phyloP scores from a whole-genome alignment of 2,329 filamentous ascomycete species.

The Catunica adiposa region DNA sequence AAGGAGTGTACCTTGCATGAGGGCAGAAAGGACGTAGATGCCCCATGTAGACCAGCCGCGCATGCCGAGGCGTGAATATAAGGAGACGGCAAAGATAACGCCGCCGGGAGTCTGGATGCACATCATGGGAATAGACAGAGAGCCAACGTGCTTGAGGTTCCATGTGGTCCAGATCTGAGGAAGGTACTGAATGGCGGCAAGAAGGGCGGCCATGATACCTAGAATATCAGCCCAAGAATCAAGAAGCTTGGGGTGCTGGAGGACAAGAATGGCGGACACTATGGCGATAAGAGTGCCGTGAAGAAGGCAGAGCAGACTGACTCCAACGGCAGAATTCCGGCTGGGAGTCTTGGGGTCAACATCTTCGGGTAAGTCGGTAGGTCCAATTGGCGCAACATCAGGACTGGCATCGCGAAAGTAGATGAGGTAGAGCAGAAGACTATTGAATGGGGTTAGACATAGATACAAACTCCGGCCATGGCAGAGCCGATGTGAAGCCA shows the following conservation, averaged over 20 bases:
- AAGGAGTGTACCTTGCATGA: conserved; percentile 67
- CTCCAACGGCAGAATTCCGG: conserved; percentile 63
- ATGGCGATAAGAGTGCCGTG: conserved; percentile 59
- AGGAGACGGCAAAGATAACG: conserved; percentile 71
- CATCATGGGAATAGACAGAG: conserved; percentile 94
- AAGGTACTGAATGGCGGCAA: conserved; percentile 81
- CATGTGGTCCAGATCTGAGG: conserved; percentile 93
- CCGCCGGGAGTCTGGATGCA: conserved; percentile 91
- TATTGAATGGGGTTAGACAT: conserved; percentile 23
- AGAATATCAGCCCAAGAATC: conserved; percentile 71
- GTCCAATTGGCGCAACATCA: conserved; percentile 22
- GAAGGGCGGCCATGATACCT: conserved; percentile 58
- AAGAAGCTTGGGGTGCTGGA: conserved; percentile 46
- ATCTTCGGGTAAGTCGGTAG: conserved; percentile 25
- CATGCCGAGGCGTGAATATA: conserved; percentile 62
- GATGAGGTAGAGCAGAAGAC: conserved; percentile 80
- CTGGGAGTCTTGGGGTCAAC: conserved; percentile 37
- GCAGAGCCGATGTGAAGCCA: not conserved
- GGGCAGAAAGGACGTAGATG: conserved; percentile 72
- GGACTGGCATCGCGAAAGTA: conserved; percentile 62
- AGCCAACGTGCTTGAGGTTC: conserved; percentile 68
- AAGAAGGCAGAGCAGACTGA: conserved; percentile 55
- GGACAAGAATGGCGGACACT: conserved; percentile 50
- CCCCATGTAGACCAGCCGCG: conserved; percentile 93
- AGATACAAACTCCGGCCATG: not conserved